Conservation (phyloP, 768 basidiomycete genomes). For the Artomyces pyxidatus region DNA sequence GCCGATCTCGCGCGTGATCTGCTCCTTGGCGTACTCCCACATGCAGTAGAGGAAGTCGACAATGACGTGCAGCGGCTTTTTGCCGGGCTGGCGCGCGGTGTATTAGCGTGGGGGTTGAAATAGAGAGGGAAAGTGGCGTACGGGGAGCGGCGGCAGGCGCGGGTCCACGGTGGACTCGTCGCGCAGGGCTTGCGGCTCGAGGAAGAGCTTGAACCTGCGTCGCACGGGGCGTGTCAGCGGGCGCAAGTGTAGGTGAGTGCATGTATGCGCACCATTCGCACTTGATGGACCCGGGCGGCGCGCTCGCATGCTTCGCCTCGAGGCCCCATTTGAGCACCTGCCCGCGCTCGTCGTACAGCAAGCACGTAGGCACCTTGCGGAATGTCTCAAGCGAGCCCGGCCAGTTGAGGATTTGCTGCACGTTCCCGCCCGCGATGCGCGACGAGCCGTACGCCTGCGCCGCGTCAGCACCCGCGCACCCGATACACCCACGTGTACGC, state of each 20-base stretch:
- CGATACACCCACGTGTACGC: too few relatives aligned
- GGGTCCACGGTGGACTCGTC: slow-evolving; percentile 66
- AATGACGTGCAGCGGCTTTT: slow-evolving; percentile 71
- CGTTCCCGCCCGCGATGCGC: slow-evolving; percentile 66
- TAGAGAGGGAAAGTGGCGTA: slow-evolving; percentile 29
- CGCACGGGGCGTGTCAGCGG: not conserved
- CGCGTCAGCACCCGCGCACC: not conserved
- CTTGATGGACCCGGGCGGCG: slow-evolving; percentile 43
- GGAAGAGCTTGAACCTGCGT: slow-evolving; percentile 73
- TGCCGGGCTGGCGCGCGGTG: slow-evolving; percentile 49
- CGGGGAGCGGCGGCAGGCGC: slow-evolving; percentile 71
- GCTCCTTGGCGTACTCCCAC: slow-evolving; percentile 82
- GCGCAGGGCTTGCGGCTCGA: slow-evolving; percentile 75
- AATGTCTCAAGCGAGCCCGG: slow-evolving; percentile 82
- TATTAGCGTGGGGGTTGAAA: slow-evolving; percentile 3
- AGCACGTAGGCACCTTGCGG: slow-evolving; percentile 76
- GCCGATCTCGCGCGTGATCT: slow-evolving; percentile 82
- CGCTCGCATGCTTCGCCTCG: slow-evolving; percentile 76
- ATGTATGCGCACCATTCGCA: slow-evolving; percentile 40
- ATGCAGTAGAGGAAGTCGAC: slow-evolving; percentile 76
- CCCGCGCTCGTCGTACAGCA: slow-evolving; percentile 70
- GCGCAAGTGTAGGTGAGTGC: not conserved
- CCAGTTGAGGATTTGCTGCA: slow-evolving; percentile 84
- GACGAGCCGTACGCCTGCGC: slow-evolving; percentile 78
- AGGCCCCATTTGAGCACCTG: slow-evolving; percentile 78